A percentile compares a stretch with the other conserved stretches of the same genome.
These are phyloP conservation scores for Paratinospora sagittata DNA, from an alignment of 164 flowering plant genomes.

Conservation along the genomic window DNA sequence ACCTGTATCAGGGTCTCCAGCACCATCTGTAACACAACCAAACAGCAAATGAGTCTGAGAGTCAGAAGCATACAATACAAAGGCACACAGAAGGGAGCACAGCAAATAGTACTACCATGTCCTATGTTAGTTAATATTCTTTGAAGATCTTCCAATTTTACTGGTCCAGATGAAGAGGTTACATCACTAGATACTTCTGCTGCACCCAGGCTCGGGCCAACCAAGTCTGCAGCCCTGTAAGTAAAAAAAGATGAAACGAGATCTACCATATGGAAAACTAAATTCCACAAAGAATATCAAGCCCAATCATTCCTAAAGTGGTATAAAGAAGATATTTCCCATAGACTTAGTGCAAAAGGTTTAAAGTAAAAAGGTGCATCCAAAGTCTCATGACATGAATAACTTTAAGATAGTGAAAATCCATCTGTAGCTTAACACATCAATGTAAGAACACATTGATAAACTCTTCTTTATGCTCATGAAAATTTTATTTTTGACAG, in stretches of 20 bases:
- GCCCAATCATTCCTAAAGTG: neutral
- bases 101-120: constrained; percentile 43
- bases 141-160: constrained; percentile 76
- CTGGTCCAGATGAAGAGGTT: constrained; percentile 77
- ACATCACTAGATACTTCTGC: constrained; percentile 57
- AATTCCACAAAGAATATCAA: neutral
- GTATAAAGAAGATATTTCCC: no score
- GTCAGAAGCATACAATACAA: constrained; percentile 1
- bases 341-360: no score
- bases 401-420: no score
- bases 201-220: constrained; percentile 43
- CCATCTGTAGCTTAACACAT: no score
- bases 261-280: neutral
- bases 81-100: neutral
- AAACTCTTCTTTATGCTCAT: no score
- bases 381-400: no score
- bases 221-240: constrained; percentile 65
- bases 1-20: constrained; percentile 78
- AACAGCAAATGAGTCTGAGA: constrained; percentile 10
- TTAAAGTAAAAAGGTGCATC: no score
- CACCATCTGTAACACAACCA: constrained; percentile 37
- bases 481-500: no score
- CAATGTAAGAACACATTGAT: no score
- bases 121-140: constrained; percentile 78
- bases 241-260: neutral